Evolutionary conservation across 2,329 filamentous ascomycete species (phyloP), one percentile per base, ranked within the genome.

Genomic region (Karstenula rhodostoma): DNA sequence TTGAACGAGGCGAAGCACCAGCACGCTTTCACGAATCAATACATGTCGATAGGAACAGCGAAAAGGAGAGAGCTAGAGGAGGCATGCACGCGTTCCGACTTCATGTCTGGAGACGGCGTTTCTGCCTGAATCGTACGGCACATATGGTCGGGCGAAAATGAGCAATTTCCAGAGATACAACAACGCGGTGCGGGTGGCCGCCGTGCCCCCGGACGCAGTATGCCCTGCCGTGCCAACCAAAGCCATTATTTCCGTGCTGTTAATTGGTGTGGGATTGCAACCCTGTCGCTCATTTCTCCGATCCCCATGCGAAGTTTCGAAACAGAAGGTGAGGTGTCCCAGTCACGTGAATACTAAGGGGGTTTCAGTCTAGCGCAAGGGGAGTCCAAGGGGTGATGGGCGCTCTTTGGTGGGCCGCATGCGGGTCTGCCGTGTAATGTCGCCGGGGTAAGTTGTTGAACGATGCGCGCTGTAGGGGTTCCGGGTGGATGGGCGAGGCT

Each of bases 391-490:
- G 52, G 40, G 29, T 23, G 42, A 55, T 37, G 52, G 10, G 52
- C 42, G 42, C 25, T 54, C 51, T 40, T 44, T 43, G 51, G 51
- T 54, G 51, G 51, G 40, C 22, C 25, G 19, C 19, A 2, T 12
- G 52, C 42, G 42, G 52, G 42, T 47, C 42, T 55, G 42, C 42
- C 52, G 52, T 55, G 40, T 35, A 55, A 55, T 47, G 42, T 55
- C 27, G 29, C 25, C 10, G 52, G 52, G 52, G 52, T 47, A 55
- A 23, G 19, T 37, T 15, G 19, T 22, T 22, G 19, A 50, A 12
- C 29, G n/a, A 6, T n/a, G 29, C 48, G 37, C 32, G 23, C 17
- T 4, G 8, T 17, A 13, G 22, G 25, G 29, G 40, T 12, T n/a
- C 13, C 52, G 35, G 17, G 29, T n/a, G 29, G 46, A 58, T 25